Conservation (phyloP, 768 basidiomycete genomes). For the Suillus hirtellus region DNA sequence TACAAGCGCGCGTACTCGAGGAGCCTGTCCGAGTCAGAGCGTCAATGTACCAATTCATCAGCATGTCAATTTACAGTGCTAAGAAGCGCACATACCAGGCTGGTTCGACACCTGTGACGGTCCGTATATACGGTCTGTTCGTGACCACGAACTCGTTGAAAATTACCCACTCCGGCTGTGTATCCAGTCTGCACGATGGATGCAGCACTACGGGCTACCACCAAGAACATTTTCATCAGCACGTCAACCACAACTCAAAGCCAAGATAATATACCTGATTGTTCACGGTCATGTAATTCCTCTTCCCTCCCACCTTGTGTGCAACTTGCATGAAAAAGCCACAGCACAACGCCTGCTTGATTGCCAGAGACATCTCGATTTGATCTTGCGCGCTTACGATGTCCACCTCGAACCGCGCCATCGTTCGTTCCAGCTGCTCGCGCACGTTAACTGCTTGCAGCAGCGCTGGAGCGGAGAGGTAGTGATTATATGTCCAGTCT, state of each 20-base stretch:
- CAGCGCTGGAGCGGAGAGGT: constrained; percentile 79
- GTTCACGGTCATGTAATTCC: constrained; percentile 87
- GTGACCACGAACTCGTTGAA: constrained; percentile 97
- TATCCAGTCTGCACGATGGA: constrained; percentile 85
- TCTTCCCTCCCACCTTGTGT: constrained; percentile 91
- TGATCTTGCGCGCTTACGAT: constrained; percentile 69
- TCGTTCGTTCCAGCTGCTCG: constrained; percentile 80
- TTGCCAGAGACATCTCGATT: constrained; percentile 67
- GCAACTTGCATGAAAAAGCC: constrained; percentile 99
- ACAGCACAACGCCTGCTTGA: constrained; percentile 82
- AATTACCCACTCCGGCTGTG: constrained; percentile 88
- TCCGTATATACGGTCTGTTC: constrained; percentile 85
- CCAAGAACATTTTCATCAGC: background rate
- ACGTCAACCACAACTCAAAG: background rate
- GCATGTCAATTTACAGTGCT: constrained; percentile 9
- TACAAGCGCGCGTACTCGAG: constrained; percentile 64
- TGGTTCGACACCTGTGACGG: constrained; percentile 80
- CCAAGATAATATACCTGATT: constrained; percentile 62
- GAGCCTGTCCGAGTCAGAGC: constrained; percentile 43
- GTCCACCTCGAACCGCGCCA: constrained; percentile 89
- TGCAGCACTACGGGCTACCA: constrained; percentile 42
- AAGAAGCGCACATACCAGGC: constrained; percentile 68
- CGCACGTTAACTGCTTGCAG: constrained; percentile 94
- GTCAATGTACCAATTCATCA: background rate
- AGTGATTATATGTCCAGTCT: constrained; percentile 92